phyloP scores from a whole-genome alignment of 108 stramenopile species.

The Skeletonema potamos region DNA sequence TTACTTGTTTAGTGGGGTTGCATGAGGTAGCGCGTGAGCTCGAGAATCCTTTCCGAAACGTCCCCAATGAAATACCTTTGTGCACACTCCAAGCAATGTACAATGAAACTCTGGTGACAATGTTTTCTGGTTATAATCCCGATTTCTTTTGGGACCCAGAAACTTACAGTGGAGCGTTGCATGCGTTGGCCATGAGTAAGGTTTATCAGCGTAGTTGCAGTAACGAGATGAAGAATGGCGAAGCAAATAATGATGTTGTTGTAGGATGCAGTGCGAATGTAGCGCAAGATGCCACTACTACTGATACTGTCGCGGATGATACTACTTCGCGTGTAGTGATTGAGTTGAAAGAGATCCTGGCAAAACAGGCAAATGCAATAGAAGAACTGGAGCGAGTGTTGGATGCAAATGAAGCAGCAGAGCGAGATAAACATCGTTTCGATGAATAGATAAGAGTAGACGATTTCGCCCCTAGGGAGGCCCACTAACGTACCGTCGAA shows the following conservation, averaged over 20 bases:
- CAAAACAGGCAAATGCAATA: slow-evolving; percentile 17
- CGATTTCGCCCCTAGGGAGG: no score
- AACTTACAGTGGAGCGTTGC: slow-evolving; percentile 17
- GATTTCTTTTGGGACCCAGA: slow-evolving; percentile 47
- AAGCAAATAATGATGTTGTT: slow-evolving; percentile 1
- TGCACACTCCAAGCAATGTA: slow-evolving; percentile 65
- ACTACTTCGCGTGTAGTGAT: background rate
- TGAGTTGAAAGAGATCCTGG: slow-evolving; percentile 4
- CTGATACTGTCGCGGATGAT: background rate
- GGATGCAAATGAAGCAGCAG: slow-evolving; percentile 8
- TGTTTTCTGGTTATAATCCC: slow-evolving; percentile 52
- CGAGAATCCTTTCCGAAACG: slow-evolving; percentile 79
- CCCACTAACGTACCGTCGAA: no score
- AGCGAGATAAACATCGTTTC: no score
- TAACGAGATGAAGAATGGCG: slow-evolving; percentile 9
- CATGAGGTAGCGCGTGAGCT: slow-evolving; percentile 79
- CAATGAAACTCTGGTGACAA: slow-evolving; percentile 44
- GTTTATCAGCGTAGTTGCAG: slow-evolving; percentile 6
- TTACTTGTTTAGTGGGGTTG: slow-evolving; percentile 59
- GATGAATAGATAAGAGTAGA: no score
- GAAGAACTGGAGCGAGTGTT: slow-evolving; percentile 19
- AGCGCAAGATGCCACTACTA: slow-evolving; percentile 5
- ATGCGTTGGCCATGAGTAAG: slow-evolving; percentile 14
- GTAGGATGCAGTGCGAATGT: slow-evolving; percentile 1
- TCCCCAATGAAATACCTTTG: slow-evolving; percentile 77